Evolutionary conservation across 2,329 filamentous ascomycete species (phyloP), one percentile per base, ranked within the genome.

Genomic region (Orbilia brochopaga): DNA sequence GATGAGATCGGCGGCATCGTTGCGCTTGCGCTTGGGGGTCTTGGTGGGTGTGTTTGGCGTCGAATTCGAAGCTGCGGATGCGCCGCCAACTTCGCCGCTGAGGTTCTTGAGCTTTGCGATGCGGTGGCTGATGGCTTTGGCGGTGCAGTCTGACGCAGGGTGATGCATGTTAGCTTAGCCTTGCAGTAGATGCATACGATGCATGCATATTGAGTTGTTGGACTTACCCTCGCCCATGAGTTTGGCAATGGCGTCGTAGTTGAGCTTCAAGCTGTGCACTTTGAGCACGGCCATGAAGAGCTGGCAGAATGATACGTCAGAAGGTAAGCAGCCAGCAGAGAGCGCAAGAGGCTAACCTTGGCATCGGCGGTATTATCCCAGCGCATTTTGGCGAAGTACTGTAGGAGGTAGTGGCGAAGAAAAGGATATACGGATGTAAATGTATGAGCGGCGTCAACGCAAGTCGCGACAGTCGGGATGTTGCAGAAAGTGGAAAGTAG

Each of bases 281-380:
- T 74, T 76, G 32, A 76, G 74, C 58, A 76, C 75, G 51, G 75
- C 75, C 54, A 75, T 73, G 48, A 76, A 76, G 58, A 76, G 75
- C 75, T 76, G 56, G 21, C n/a, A 11, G 23, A 3, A 13, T 32
- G 27, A 27, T 5, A 30, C 15, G 40, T 62, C 21, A 59, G 66
- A 15, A 50, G 53, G 11, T 23, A 23, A 7, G 6, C 1, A 59
- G n/a, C 7, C 17, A 13, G 35, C 10, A 40, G 21, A 19, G 63
- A n/a, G n/a, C 21, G n/a, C 10, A 15, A 40, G 13, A 24, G 15
- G 19, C 17, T 24, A 65, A 76, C 75, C 74, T 73, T 74, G n/a
- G 75, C 75, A 69, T 76, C 75, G 27, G 75, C 75, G 50, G 75
- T 74, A 32, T 74, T 74, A 62, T 76, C 75, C 75, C 75, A 76